Percentiles rank a stretch among this genome's conserved stretches.
Conservation (phyloP, 2,329 filamentous ascomycete species). For the Colletotrichum sp. region DNA sequence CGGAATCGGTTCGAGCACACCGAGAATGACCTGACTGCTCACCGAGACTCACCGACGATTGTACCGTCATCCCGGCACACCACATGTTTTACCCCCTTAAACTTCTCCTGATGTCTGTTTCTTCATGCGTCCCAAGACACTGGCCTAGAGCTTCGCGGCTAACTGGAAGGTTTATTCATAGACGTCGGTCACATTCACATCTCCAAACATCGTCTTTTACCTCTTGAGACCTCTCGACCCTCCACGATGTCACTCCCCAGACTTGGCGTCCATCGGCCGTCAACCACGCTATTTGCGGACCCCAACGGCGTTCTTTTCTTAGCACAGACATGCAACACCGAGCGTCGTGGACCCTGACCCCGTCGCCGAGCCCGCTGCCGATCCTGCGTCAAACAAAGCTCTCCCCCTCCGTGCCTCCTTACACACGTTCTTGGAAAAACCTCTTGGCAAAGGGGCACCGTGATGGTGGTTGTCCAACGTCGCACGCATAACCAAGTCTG, state of each 20-base stretch:
- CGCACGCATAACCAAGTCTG: neutral
- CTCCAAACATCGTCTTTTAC: neutral
- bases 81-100: neutral
- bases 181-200: neutral
- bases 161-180: neutral
- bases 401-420: neutral
- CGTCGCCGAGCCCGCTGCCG: neutral
- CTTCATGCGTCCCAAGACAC: neutral
- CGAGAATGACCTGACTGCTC: neutral
- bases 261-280: neutral
- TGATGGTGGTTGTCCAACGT: neutral
- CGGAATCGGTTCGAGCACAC: neutral
- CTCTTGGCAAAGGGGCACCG: neutral
- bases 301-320: slow-evolving; percentile 8
- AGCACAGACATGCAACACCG: neutral
- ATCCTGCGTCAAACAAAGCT: neutral
- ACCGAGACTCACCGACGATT: neutral
- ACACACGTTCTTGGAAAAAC: neutral
- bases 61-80: neutral
- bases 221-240: neutral
- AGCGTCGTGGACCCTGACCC: slow-evolving; percentile 15
- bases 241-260: neutral
- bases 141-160: neutral
- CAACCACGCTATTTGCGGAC: neutral
- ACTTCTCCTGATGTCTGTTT: neutral